phyloP scores from a whole-genome alignment of 2,329 filamentous ascomycete genomes.

The Cordyceps farinosa region DNA sequence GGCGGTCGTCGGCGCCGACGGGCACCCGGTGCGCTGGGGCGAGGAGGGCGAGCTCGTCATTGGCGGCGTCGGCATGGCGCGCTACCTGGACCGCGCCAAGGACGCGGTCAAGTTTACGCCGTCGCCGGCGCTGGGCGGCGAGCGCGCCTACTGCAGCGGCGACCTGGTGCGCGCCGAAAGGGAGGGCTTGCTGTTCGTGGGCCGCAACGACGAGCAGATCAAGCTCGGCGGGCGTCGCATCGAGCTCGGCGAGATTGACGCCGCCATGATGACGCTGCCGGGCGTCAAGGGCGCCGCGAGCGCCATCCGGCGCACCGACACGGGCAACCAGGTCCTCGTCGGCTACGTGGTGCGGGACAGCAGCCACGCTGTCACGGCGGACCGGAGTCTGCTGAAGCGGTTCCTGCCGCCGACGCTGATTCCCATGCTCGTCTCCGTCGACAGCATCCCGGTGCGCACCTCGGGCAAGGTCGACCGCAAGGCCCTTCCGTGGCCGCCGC shows the following conservation, averaged over 20 bases:
- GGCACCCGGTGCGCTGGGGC: constrained; percentile 39
- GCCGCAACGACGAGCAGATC: constrained; percentile 29
- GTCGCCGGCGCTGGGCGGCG: constrained; percentile 21
- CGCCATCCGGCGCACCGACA: constrained; percentile 22
- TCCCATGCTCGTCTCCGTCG: constrained; percentile 22
- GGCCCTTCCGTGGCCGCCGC: constrained; percentile 18
- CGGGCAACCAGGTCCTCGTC: constrained; percentile 23
- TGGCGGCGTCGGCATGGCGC: constrained; percentile 25
- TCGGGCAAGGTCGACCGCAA: constrained; percentile 25
- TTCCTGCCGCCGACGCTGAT: constrained; percentile 22
- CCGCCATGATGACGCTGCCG: constrained; percentile 22
- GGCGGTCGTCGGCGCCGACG: constrained; percentile 35
- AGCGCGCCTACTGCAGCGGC: constrained; percentile 27
- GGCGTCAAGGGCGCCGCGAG: constrained; percentile 22
- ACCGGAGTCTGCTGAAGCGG: constrained; percentile 16
- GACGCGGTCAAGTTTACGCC: constrained; percentile 23
- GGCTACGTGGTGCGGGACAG: constrained; percentile 22
- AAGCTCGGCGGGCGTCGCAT: constrained; percentile 29
- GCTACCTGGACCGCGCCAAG: constrained; percentile 23
- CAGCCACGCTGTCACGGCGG: not conserved
- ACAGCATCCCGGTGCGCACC: constrained; percentile 22
- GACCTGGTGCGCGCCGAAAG: constrained; percentile 25
- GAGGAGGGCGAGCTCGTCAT: constrained; percentile 25
- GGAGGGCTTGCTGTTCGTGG: constrained; percentile 24
- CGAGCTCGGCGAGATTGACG: constrained; percentile 29